Percentiles rank a stretch among this genome's conserved stretches.
These are phyloP conservation scores for Pichia cactophila DNA, from an alignment of 1,139 yeast species.

Conservation along the genomic window DNA sequence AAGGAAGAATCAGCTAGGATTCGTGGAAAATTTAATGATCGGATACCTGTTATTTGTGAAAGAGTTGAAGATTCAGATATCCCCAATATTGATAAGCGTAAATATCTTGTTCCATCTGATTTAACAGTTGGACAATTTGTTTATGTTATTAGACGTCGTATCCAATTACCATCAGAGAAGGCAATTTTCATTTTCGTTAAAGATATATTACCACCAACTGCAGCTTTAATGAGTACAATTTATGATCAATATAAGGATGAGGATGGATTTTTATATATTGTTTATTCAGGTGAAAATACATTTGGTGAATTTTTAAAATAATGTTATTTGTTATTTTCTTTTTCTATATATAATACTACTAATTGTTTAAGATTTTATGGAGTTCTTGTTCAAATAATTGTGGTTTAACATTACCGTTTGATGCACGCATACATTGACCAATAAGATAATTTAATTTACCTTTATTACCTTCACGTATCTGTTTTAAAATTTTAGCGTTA, in stretches of 20 bases:
- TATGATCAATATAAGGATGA: slow-evolving; percentile 96
- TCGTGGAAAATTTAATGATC: slow-evolving; percentile 78
- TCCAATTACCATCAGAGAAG: slow-evolving; percentile 92
- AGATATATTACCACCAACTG: slow-evolving; percentile 95
- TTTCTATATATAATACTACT: slow-evolving; percentile 4
- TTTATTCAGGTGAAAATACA: slow-evolving; percentile 83
- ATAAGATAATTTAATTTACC: slow-evolving; percentile 66
- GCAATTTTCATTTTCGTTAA: slow-evolving; percentile 95
- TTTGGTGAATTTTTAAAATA: slow-evolving; percentile 44
- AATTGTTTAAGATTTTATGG: slow-evolving; percentile 1
- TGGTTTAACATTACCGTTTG: slow-evolving; percentile 61
- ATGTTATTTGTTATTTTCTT: slow-evolving; percentile 6
- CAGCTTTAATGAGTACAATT: slow-evolving; percentile 89
- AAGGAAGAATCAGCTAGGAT: slow-evolving; percentile 93
- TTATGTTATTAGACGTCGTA: slow-evolving; percentile 92
- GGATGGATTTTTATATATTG: slow-evolving; percentile 92
- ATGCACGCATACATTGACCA: slow-evolving; percentile 77
- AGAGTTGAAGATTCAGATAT: slow-evolving; percentile 95
- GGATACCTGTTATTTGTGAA: slow-evolving; percentile 96
- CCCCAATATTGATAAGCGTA: slow-evolving; percentile 93
- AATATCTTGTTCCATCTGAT: slow-evolving; percentile 93
- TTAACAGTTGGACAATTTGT: slow-evolving; percentile 97
- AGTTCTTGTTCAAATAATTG: slow-evolving; percentile 39
- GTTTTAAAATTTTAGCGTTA: slow-evolving; percentile 50
- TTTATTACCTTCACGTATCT: slow-evolving; percentile 49